phyloP scores from a whole-genome alignment of 2,329 filamentous ascomycete species.

The Penicillium sclerotiorum region DNA sequence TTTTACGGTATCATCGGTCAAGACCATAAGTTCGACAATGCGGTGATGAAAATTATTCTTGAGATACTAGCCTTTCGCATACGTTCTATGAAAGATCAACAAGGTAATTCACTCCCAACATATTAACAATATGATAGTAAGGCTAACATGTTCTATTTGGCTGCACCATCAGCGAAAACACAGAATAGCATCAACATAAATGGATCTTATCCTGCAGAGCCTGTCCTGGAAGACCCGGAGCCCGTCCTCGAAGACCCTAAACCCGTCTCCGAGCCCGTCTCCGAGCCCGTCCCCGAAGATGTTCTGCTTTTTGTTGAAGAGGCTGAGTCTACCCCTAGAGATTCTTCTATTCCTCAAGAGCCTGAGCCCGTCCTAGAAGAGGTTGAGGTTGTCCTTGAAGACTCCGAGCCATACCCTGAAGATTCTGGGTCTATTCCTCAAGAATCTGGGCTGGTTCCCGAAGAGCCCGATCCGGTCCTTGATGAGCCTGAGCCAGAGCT shows the following conservation, averaged over 20 bases:
- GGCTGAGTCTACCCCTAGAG: neutral
- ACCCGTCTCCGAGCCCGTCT: neutral
- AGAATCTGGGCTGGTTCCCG: neutral
- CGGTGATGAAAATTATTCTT: constrained; percentile 16
- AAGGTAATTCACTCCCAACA: neutral
- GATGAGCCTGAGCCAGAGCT: neutral
- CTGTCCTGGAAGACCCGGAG: neutral
- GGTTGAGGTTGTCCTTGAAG: neutral
- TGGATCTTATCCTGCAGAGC: neutral
- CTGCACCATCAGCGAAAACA: neutral
- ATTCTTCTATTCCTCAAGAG: neutral
- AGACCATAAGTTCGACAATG: constrained; percentile 13
- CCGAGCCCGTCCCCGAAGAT: neutral
- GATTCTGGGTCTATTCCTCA: neutral
- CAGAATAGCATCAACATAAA: neutral
- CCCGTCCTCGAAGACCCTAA: no score
- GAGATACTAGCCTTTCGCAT: constrained; percentile 12
- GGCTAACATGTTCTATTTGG: neutral
- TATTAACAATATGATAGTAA: constrained; percentile 5
- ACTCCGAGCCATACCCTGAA: neutral
- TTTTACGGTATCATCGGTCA: constrained; percentile 9
- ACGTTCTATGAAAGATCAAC: constrained; percentile 11
- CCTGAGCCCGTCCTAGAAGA: neutral
- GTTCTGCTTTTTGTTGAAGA: neutral
- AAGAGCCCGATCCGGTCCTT: neutral